These are phyloP conservation scores for Petunia secreta DNA, from an alignment of 257 asterid species.

Conservation along the genomic window DNA sequence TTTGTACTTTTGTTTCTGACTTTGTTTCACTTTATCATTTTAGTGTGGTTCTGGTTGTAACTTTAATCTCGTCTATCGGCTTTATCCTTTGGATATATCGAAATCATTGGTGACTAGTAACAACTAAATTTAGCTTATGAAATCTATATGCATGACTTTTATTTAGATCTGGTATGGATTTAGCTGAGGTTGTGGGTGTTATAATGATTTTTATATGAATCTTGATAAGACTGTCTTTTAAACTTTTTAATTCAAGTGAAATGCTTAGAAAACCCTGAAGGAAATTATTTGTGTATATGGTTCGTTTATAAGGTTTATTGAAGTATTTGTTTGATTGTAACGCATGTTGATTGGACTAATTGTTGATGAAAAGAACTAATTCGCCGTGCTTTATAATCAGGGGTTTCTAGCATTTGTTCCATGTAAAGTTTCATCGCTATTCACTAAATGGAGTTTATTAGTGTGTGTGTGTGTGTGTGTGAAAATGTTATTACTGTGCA, in stretches of 20 bases:
- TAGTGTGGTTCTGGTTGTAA: neutral
- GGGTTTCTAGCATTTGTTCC: constrained; percentile 40
- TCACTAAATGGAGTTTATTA: neutral
- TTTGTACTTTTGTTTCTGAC: neutral
- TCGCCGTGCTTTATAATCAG: constrained; percentile 38
- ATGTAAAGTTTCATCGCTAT: neutral
- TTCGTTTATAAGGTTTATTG: constrained; percentile 24
- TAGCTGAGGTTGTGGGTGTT: constrained; percentile 22
- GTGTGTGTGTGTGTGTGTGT: neutral
- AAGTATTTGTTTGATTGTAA: neutral
- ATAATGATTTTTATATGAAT: constrained; percentile 29
- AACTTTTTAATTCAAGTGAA: constrained; percentile 24
- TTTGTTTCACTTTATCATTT: neutral
- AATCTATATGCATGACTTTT: constrained; percentile 20
- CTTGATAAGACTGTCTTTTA: constrained; percentile 5
- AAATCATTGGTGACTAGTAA: neutral
- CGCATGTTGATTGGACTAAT: neutral
- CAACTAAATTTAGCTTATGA: constrained; percentile 53
- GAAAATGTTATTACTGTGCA: neutral
- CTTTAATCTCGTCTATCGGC: neutral
- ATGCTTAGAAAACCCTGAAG: constrained; percentile 55
- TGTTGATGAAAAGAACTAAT: no score
- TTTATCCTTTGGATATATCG: neutral
- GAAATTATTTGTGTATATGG: constrained; percentile 17
- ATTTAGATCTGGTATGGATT: neutral